These are phyloP conservation scores for Tulasnella sp. DNA, from an alignment of 768 basidiomycete species.

Conservation along the genomic window DNA sequence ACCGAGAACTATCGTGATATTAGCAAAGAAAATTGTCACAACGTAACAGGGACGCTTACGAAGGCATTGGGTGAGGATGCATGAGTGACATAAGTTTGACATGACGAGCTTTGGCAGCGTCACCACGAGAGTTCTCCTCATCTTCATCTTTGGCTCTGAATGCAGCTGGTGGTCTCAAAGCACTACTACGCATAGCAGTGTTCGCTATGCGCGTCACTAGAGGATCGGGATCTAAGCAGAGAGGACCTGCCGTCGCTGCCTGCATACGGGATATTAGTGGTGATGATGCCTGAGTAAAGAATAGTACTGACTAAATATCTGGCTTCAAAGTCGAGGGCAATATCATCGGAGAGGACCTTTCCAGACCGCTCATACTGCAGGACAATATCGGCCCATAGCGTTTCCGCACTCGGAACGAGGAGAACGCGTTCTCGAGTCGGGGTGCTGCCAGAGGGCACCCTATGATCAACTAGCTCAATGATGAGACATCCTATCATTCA, in stretches of 20 bases:
- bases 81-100: slow-evolving; percentile 68
- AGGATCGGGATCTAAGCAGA: slow-evolving; percentile 70
- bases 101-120: slow-evolving; percentile 56
- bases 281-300: not conserved
- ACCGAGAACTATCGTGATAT: not conserved
- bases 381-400: slow-evolving; percentile 69
- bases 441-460: slow-evolving; percentile 34
- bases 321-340: slow-evolving; percentile 62
- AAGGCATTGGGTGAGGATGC: slow-evolving; percentile 35
- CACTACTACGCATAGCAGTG: slow-evolving; percentile 54
- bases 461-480: slow-evolving; percentile 69
- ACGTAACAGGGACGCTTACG: no score
- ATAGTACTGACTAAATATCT: slow-evolving; percentile 46
- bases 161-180: slow-evolving; percentile 43
- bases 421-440: slow-evolving; percentile 50
- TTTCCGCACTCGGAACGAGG: slow-evolving; percentile 64
- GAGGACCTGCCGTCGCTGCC: slow-evolving; percentile 60
- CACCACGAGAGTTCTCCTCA: slow-evolving; percentile 62
- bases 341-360: slow-evolving; percentile 37
- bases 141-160: slow-evolving; percentile 64
- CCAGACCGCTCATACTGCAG: slow-evolving; percentile 42
- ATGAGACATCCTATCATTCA: slow-evolving; percentile 57
- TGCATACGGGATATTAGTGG: slow-evolving; percentile 23
- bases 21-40: no score
- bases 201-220: slow-evolving; percentile 66